Evolutionary conservation across 176 grass and related monocot species (phyloP).

Genomic region (Oryza glaberrima): DNA sequence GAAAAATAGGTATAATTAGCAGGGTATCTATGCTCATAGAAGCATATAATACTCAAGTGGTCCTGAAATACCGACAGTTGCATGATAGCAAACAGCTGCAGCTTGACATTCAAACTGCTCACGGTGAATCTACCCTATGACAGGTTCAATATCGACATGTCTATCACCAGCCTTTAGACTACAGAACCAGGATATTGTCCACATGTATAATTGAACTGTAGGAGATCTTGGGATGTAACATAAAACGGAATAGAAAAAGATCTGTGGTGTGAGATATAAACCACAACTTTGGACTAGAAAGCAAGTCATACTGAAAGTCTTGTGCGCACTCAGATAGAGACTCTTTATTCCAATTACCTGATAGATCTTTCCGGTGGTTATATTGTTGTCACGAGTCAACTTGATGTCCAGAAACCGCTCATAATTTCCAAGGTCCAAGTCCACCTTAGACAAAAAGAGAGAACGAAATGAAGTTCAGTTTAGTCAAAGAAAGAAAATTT

Average conservation of each 20-base stretch:
- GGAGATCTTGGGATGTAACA: slow-evolving; percentile 18
- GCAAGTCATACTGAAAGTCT: slow-evolving; percentile 13
- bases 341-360: slow-evolving; percentile 64
- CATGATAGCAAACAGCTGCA: slow-evolving; percentile 16
- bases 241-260: slow-evolving; percentile 43
- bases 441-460: slow-evolving; percentile 66
- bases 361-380: slow-evolving; percentile 97
- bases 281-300: slow-evolving; percentile 29
- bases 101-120: slow-evolving; percentile 8
- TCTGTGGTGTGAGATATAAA: slow-evolving; percentile 42
- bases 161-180: slow-evolving; percentile 20
- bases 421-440: slow-evolving; percentile 99
- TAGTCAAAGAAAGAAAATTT: slow-evolving; percentile 23
- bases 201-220: slow-evolving; percentile 22
- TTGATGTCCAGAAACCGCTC: slow-evolving; percentile 96
- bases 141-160: slow-evolving; percentile 25
- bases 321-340: slow-evolving; percentile 10
- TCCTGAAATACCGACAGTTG: background rate
- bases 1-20: background rate
- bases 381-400: slow-evolving; percentile 97
- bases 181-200: slow-evolving; percentile 35
- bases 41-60: slow-evolving; percentile 25
- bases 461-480: background rate
- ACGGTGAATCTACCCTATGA: slow-evolving; percentile 9
- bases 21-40: slow-evolving; percentile 10